phyloP scores from a whole-genome alignment of 2,329 filamentous ascomycete genomes.

The Diplodia mutila region DNA sequence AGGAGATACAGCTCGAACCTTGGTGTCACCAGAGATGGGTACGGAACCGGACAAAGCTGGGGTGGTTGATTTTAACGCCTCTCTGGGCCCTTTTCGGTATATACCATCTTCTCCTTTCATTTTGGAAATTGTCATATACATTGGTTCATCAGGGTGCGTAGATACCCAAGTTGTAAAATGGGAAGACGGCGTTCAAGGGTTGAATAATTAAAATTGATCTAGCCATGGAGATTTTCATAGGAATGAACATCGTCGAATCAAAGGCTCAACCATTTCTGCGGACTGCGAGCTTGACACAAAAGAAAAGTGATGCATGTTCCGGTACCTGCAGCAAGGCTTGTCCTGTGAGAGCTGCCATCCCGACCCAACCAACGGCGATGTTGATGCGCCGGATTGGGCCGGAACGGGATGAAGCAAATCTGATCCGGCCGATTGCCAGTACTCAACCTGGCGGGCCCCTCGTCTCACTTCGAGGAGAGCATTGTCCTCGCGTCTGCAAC shows the following conservation, averaged over 20 bases:
- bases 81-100: background rate
- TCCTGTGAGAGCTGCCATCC: background rate
- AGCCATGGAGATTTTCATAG: background rate
- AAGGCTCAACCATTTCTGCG: background rate
- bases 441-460: background rate
- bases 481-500: background rate
- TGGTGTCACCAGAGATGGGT: conserved; percentile 43
- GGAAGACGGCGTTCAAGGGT: background rate
- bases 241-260: background rate
- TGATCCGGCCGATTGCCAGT: background rate
- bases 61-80: background rate
- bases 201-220: background rate
- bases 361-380: background rate
- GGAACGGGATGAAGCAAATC: background rate
- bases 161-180: background rate
- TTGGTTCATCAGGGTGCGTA: background rate
- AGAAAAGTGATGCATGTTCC: background rate
- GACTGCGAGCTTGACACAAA: background rate
- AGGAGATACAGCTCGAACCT: conserved; percentile 51
- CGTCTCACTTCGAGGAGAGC: background rate
- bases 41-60: conserved; percentile 25
- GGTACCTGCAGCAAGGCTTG: background rate
- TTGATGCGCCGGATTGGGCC: background rate
- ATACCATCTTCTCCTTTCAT: background rate
- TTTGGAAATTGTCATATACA: background rate